Conservation (phyloP, 2,329 filamentous ascomycete species). For the Trichoderma sp. region DNA sequence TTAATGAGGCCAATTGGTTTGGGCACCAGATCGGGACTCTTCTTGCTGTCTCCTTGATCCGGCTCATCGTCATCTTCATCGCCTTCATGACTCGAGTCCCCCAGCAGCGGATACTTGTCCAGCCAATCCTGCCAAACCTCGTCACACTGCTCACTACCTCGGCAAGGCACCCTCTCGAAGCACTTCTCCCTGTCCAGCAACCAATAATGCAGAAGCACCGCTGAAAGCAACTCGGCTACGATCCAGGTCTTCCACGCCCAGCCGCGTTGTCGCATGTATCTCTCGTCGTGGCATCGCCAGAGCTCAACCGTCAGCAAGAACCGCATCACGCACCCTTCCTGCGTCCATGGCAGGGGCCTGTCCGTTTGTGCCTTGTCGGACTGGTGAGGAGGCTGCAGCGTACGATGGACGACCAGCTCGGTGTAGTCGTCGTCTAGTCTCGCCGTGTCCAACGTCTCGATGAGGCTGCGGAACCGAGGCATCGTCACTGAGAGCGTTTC, state of each 20-base stretch:
- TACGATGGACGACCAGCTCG: background rate
- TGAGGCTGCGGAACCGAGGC: background rate
- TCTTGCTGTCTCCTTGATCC: background rate
- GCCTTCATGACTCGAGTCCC: background rate
- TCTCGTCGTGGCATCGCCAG: slow-evolving; percentile 27
- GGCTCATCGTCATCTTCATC: background rate
- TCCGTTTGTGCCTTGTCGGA: background rate
- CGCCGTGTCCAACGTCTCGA: background rate
- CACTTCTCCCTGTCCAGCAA: slow-evolving; percentile 27
- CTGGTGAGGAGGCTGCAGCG: background rate
- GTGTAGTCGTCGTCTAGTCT: background rate
- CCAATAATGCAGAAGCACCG: slow-evolving; percentile 26
- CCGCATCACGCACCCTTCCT: slow-evolving; percentile 22
- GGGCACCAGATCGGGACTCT: slow-evolving; percentile 22
- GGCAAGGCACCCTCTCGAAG: slow-evolving; percentile 16
- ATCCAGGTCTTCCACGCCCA: slow-evolving; percentile 27
- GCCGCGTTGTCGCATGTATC: slow-evolving; percentile 26
- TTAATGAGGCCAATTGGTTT: slow-evolving; percentile 25
- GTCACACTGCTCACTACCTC: slow-evolving; percentile 26
- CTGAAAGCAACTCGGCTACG: slow-evolving; percentile 28
- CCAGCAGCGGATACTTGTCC: slow-evolving; percentile 26
- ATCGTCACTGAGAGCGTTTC: background rate
- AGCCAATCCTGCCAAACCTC: slow-evolving; percentile 36
- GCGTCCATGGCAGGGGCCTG: background rate
- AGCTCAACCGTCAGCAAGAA: slow-evolving; percentile 32